phyloP scores from a whole-genome alignment of 495 filamentous ascomycete species.

The Penicillium waksmanii region DNA sequence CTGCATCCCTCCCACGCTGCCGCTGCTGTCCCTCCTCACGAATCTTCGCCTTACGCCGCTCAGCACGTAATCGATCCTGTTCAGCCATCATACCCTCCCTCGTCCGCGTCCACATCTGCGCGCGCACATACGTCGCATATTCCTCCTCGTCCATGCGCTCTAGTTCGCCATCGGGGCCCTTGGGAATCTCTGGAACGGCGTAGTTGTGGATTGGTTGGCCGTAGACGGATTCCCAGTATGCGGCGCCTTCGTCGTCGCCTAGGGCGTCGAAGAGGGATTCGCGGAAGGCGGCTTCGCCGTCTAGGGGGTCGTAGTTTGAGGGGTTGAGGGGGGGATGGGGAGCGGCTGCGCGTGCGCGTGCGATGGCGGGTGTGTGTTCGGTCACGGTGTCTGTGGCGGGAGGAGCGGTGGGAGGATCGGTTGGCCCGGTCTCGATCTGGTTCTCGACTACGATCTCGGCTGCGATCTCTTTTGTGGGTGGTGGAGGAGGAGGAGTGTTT shows the following conservation, averaged over 20 bases:
- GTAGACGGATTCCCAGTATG: constrained; percentile 93
- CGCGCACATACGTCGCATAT: constrained; percentile 81
- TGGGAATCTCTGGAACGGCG: constrained; percentile 39
- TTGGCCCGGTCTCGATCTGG: too few species aligned
- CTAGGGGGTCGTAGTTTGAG: constrained; percentile 30
- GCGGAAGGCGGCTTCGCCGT: constrained; percentile 76
- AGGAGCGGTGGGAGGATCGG: background rate
- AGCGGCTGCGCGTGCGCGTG: constrained; percentile 5
- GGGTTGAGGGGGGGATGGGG: constrained; percentile 44
- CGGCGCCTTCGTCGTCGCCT: constrained; percentile 95
- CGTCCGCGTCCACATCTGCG: constrained; percentile 92
- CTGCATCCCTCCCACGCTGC: constrained; percentile 25
- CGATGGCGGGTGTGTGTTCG: constrained; percentile 14
- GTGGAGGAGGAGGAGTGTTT: constrained; percentile 24
- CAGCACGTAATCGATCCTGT: constrained; percentile 63
- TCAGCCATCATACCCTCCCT: constrained; percentile 65
- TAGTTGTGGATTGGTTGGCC: constrained; percentile 86
- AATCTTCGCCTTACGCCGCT: constrained; percentile 51
- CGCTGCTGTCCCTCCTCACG: constrained; percentile 43
- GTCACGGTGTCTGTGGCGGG: constrained; percentile 26
- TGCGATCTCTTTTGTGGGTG: constrained; percentile 9
- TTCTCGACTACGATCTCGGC: constrained; percentile 9
- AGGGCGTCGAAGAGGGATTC: constrained; percentile 99
- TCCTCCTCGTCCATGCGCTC: constrained; percentile 91
- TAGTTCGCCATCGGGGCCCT: constrained; percentile 59